phyloP scores from a whole-genome alignment of 1,284 basidiomycete species.

The Cystobasidiaceae sp. region DNA sequence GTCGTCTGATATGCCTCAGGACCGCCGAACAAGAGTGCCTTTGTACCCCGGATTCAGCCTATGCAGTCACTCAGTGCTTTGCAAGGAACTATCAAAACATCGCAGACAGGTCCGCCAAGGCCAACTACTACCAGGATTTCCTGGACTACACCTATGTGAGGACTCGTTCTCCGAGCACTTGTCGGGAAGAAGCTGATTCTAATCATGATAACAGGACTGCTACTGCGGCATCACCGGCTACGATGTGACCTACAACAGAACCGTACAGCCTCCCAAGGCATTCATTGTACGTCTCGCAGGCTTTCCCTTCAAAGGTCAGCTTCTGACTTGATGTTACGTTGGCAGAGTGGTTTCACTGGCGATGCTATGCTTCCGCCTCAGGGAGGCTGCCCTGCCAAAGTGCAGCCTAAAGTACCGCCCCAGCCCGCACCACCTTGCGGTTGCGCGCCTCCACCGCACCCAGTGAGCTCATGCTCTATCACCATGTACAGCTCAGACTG shows the following conservation, averaged over 20 bases:
- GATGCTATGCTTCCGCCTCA: background rate
- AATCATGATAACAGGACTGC: background rate
- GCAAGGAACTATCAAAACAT: background rate
- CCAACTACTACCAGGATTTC: conserved; percentile 16
- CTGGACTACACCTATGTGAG: conserved; percentile 17
- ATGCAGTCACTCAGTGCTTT: conserved; percentile 18
- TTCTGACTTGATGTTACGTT: background rate
- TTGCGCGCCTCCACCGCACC: background rate
- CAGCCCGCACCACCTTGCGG: background rate
- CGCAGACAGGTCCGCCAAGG: background rate
- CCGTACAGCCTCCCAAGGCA: background rate
- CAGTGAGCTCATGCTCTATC: background rate
- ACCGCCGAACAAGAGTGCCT: conserved; percentile 9
- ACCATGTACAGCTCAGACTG: background rate
- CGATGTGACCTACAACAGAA: conserved; percentile 18
- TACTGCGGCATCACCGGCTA: conserved; percentile 14
- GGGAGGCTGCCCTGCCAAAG: background rate
- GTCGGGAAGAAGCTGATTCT: no score
- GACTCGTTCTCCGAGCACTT: no score
- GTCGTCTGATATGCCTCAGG: no score
- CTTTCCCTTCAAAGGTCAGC: background rate
- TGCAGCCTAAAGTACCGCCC: background rate
- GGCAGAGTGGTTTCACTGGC: conserved; percentile 2
- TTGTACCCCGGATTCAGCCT: conserved; percentile 16
- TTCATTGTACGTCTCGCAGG: conserved; percentile 4